These are phyloP conservation scores for Rozella allomycis DNA, from an alignment of 371 early-diverging fungal genomes.

Conservation along the genomic window DNA sequence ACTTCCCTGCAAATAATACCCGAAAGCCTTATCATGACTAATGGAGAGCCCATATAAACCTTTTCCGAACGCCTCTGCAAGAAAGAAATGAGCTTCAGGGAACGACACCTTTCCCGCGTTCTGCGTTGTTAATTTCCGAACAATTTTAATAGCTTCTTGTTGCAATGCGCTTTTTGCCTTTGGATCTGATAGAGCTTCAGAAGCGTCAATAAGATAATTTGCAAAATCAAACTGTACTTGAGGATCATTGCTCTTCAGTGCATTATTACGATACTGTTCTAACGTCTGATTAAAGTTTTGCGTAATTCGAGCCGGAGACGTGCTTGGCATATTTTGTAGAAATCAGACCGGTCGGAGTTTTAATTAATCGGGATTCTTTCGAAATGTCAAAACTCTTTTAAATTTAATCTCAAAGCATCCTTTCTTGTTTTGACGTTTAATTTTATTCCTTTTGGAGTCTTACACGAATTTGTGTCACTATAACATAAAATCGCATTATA, in stretches of 20 bases:
- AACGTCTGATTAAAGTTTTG: constrained; percentile 44
- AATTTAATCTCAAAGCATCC: no score
- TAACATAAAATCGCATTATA: no score
- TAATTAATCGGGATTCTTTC: no score
- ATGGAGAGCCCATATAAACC: constrained; percentile 40
- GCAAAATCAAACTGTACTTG: constrained; percentile 52
- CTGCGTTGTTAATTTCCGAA: constrained; percentile 44
- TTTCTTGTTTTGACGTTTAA: no score
- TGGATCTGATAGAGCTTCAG: neutral
- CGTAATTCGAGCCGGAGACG: no score
- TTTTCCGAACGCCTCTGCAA: constrained; percentile 63
- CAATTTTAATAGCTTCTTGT: constrained; percentile 49
- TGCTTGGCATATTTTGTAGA: no score
- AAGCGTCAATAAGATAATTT: constrained; percentile 30
- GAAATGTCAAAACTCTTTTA: no score
- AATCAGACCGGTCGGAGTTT: no score
- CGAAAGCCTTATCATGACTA: constrained; percentile 74
- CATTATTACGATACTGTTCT: constrained; percentile 49
- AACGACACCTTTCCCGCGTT: constrained; percentile 22
- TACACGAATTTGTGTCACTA: no score
- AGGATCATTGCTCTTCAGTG: constrained; percentile 49
- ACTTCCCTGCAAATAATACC: constrained; percentile 69
- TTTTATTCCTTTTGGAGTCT: no score
- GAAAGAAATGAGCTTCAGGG: constrained; percentile 72
- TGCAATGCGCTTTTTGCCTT: neutral